Conservation (phyloP, 345 rosid genomes). For the Rhodamnia argentea region DNA sequence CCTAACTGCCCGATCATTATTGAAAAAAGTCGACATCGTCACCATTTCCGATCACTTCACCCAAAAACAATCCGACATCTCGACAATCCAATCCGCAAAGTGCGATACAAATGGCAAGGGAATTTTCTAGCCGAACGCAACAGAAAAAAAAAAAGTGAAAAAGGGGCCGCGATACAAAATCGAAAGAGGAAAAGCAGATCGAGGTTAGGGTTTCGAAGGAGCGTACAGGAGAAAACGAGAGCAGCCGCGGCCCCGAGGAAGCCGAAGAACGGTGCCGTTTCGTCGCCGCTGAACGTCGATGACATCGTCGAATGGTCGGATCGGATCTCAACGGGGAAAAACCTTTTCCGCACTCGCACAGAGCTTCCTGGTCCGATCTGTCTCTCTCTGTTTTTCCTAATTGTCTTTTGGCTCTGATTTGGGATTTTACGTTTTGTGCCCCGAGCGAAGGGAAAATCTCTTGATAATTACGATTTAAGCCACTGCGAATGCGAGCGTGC, state of each 20-base stretch:
- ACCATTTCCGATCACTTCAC: neutral
- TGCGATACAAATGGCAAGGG: no score
- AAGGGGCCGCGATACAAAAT: neutral
- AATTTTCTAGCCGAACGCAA: neutral
- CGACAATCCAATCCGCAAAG: neutral
- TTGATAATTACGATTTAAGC: no score
- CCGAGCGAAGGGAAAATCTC: neutral
- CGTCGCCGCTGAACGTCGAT: slow-evolving; percentile 30
- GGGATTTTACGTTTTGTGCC: neutral
- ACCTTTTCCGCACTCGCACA: neutral
- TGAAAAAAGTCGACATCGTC: neutral
- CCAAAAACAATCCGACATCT: neutral
- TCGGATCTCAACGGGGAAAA: neutral
- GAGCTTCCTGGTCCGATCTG: neutral
- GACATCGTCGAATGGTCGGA: slow-evolving; percentile 1
- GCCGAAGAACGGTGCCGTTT: slow-evolving; percentile 40
- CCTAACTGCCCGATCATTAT: neutral
- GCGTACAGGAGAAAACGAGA: slow-evolving; percentile 38
- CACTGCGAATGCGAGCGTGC: neutral
- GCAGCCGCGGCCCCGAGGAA: slow-evolving; percentile 47
- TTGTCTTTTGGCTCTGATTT: neutral
- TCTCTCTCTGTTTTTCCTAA: neutral
- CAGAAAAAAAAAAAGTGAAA: neutral
- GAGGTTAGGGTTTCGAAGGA: neutral
- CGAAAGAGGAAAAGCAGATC: neutral